These are phyloP conservation scores for Tardiomyces digboiensis DNA, from an alignment of 1,139 yeast species.

Conservation along the genomic window DNA sequence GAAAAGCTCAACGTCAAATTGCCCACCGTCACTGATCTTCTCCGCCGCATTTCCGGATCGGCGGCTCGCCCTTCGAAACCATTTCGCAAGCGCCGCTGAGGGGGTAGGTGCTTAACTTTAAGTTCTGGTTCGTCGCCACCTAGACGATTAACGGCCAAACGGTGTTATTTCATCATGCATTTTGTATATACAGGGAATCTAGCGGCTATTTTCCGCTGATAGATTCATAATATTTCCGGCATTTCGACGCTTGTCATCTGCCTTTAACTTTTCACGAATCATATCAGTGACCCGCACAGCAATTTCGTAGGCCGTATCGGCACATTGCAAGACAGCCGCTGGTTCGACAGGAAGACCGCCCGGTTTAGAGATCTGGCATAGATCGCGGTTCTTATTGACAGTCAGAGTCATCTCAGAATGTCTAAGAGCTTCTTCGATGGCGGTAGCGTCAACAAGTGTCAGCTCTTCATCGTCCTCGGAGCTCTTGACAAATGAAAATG, in stretches of 20 bases:
- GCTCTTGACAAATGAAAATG: conserved; percentile 68
- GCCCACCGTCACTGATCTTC: too few relatives aligned
- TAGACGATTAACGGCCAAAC: too few relatives aligned
- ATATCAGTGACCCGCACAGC: conserved; percentile 58
- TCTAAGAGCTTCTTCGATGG: conserved; percentile 66
- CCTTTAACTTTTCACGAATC: conserved; percentile 47
- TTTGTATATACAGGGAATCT: too few relatives aligned
- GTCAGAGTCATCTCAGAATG: conserved; percentile 82
- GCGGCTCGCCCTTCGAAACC: too few relatives aligned
- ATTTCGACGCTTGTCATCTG: conserved; percentile 37
- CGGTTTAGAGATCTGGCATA: conserved; percentile 81
- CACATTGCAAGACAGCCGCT: conserved; percentile 54
- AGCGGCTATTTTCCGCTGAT: conserved; percentile 25
- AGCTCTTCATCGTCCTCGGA: conserved; percentile 17
- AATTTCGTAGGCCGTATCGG: conserved; percentile 52
- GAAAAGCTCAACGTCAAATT: neutral
- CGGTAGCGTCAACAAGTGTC: conserved; percentile 59
- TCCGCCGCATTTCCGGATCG: too few relatives aligned
- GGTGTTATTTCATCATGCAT: too few relatives aligned
- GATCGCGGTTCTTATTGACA: conserved; percentile 78
- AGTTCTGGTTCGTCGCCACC: too few relatives aligned
- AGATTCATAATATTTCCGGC: conserved; percentile 23
- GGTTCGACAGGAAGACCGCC: conserved; percentile 91
- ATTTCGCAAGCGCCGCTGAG: too few relatives aligned
- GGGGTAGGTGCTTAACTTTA: too few relatives aligned